phyloP scores from a whole-genome alignment of 352 stramenopile genomes.

The Globisporangium nagaii region DNA sequence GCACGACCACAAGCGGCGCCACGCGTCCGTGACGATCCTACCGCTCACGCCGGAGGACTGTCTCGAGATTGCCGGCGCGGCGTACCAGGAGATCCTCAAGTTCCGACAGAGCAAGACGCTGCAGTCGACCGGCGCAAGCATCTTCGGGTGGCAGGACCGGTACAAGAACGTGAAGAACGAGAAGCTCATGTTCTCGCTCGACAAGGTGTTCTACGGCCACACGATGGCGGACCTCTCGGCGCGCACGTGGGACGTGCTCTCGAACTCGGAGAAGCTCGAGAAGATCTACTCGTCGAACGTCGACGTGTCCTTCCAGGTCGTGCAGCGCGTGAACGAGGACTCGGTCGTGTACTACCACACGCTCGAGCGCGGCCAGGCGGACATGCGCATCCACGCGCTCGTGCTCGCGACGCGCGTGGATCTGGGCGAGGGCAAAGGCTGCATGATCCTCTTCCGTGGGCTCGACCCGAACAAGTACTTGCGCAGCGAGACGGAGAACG shows the following conservation, averaged over 20 bases:
- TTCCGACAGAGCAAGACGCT: conserved; percentile 45
- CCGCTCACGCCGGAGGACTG: conserved; percentile 38
- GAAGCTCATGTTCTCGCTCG: conserved; percentile 58
- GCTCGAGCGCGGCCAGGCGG: conserved; percentile 38
- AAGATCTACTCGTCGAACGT: conserved; percentile 46
- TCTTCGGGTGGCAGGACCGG: conserved; percentile 65
- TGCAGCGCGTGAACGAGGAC: conserved; percentile 53
- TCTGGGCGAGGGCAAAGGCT: conserved; percentile 30
- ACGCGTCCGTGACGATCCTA: conserved; percentile 30
- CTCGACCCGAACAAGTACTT: conserved; percentile 56
- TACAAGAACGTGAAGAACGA: conserved; percentile 39
- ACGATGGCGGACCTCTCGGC: conserved; percentile 30
- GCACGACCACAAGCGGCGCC: conserved; percentile 9
- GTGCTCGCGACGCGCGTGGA: conserved; percentile 56
- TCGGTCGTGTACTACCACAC: conserved; percentile 70
- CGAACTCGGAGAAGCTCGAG: conserved; percentile 33
- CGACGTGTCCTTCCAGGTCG: conserved; percentile 54
- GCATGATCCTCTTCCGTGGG: conserved; percentile 45
- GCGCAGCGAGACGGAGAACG: conserved; percentile 35
- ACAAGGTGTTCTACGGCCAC: conserved; percentile 47
- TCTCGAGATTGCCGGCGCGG: conserved; percentile 32
- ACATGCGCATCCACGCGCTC: conserved; percentile 55
- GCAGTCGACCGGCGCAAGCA: conserved; percentile 45
- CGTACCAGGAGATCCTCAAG: conserved; percentile 39
- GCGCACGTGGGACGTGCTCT: conserved; percentile 48